Percentiles rank a stretch among this genome's conserved stretches.
phyloP scores from a whole-genome alignment of 768 basidiomycete genomes.

The Hypholoma sublateritium region DNA sequence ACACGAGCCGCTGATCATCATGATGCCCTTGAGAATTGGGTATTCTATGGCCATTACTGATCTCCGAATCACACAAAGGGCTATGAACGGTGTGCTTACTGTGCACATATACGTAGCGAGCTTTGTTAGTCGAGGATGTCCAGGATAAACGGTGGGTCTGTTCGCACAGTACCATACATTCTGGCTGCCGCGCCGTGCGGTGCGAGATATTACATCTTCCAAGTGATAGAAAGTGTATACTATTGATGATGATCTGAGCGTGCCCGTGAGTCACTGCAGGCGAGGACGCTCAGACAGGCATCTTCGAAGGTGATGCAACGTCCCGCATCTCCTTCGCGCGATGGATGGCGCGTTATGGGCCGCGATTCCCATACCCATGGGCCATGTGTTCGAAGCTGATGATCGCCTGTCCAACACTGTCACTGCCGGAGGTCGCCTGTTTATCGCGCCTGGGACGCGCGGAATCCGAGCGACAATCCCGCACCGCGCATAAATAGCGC shows the following conservation, averaged over 20 bases:
- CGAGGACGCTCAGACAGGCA: not conserved
- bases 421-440: not conserved
- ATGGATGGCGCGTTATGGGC: not conserved
- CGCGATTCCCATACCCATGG: not conserved
- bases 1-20: too few species aligned
- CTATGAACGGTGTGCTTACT: too few species aligned
- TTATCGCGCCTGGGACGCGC: not conserved
- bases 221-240: not conserved
- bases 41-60: too few species aligned
- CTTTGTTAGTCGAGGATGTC: not conserved
- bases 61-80: too few species aligned
- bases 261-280: not conserved
- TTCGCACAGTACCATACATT: not conserved
- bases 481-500: not conserved
- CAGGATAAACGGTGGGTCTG: not conserved
- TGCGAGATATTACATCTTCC: not conserved
- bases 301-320: not conserved
- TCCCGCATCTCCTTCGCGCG: not conserved
- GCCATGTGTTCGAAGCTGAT: constrained; percentile 1
- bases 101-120: too few species aligned
- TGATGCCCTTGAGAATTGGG: too few species aligned
- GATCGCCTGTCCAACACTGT: not conserved
- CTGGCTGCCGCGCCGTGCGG: not conserved
- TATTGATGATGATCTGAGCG: not conserved
- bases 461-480: not conserved